Percentiles rank a stretch among this genome's conserved stretches.
Evolutionary conservation across 2,329 filamentous ascomycete species (phyloP).

Genomic region (Fusarium armeniacum): DNA sequence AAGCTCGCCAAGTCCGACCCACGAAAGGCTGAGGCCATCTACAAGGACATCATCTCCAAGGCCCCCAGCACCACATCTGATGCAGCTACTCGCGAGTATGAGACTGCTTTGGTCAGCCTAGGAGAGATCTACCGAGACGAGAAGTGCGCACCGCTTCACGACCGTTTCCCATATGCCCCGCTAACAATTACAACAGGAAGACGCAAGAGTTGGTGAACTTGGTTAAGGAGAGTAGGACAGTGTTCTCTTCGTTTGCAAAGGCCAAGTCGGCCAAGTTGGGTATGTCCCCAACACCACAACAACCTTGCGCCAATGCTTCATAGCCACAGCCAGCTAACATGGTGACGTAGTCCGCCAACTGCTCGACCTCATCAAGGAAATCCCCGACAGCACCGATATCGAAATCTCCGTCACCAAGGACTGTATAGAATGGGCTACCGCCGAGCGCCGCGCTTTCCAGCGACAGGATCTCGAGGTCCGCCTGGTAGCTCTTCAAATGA

Average conservation of each 20-base stretch:
- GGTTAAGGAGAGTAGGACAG: conserved; percentile 89
- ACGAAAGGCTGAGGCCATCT: conserved; percentile 85
- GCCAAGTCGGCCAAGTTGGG: conserved; percentile 98
- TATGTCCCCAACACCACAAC: conserved; percentile 62
- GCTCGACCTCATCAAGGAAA: conserved; percentile 93
- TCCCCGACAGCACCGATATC: conserved; percentile 93
- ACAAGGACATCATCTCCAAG: conserved; percentile 90
- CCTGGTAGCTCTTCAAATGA: conserved; percentile 93
- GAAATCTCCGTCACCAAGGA: conserved; percentile 97
- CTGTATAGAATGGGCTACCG: conserved; percentile 99
- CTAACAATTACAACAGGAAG: conserved; percentile 67
- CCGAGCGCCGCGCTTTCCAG: conserved; percentile 93
- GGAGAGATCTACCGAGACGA: conserved; percentile 94
- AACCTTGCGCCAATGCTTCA: conserved; percentile 12
- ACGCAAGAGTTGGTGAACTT: conserved; percentile 88
- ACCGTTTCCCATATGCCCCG: conserved; percentile 16
- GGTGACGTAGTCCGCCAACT: conserved; percentile 84
- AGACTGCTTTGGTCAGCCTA: conserved; percentile 86
- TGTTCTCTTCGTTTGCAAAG: conserved; percentile 96
- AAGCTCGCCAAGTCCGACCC: conserved; percentile 85
- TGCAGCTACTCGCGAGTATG: conserved; percentile 89
- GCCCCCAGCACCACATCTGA: conserved; percentile 87
- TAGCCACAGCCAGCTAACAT: conserved; percentile 32
- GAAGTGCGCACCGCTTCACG: conserved; percentile 68
- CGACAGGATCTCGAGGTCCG: conserved; percentile 98